Conservation (phyloP, 2,329 filamentous ascomycete genomes). For the Ceratocystis destructans region DNA sequence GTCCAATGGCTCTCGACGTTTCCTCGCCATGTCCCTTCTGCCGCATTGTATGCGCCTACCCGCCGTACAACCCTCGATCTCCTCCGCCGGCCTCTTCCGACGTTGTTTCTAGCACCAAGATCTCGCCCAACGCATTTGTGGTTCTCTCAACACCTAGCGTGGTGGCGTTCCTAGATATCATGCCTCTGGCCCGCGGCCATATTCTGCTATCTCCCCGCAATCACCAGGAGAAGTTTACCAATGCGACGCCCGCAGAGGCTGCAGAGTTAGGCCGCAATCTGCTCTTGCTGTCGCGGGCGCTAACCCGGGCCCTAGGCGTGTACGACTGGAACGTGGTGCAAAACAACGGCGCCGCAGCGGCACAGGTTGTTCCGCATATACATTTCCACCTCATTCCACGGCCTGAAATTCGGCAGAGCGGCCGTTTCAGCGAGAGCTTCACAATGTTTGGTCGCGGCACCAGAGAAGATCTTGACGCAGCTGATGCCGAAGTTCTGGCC, state of each 20-base stretch:
- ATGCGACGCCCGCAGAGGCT: slow-evolving; percentile 42
- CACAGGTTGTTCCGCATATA: slow-evolving; percentile 84
- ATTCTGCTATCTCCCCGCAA: slow-evolving; percentile 64
- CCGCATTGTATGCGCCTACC: slow-evolving; percentile 39
- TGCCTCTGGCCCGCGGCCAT: slow-evolving; percentile 74
- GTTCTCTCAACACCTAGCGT: slow-evolving; percentile 65
- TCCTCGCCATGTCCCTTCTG: slow-evolving; percentile 45
- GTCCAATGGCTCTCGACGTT: neutral
- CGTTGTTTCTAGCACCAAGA: slow-evolving; percentile 25
- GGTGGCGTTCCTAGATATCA: slow-evolving; percentile 83
- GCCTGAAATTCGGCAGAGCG: slow-evolving; percentile 49
- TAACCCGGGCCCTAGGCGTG: slow-evolving; percentile 55
- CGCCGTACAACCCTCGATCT: slow-evolving; percentile 32
- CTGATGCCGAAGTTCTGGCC: slow-evolving; percentile 51
- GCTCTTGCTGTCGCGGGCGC: slow-evolving; percentile 56
- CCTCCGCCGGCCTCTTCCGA: slow-evolving; percentile 30
- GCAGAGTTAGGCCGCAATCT: slow-evolving; percentile 54
- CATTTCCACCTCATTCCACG: slow-evolving; percentile 92
- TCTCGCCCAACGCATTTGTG: slow-evolving; percentile 41
- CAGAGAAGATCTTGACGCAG: slow-evolving; percentile 62
- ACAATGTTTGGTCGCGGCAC: slow-evolving; percentile 70
- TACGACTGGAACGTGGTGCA: slow-evolving; percentile 93
- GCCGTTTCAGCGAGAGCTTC: slow-evolving; percentile 48
- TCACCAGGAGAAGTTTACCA: slow-evolving; percentile 66
- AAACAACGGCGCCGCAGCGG: slow-evolving; percentile 81